Evolutionary conservation across 1,284 basidiomycete species (phyloP), one percentile per base, ranked within the genome.

Genomic region (Marasmius fiardii): DNA sequence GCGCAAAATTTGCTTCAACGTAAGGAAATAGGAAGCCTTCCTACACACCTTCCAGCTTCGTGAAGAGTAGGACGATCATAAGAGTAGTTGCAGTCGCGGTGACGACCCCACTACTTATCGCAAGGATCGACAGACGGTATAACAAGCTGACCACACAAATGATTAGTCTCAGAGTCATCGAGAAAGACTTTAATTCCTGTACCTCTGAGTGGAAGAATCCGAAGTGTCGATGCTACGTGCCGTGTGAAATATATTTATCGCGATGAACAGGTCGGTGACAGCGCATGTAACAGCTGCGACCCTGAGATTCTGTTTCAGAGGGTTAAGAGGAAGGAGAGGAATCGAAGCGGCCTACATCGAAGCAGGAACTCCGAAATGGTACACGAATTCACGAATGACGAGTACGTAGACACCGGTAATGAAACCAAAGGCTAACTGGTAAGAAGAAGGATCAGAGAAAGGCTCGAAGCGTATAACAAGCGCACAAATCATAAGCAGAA

Each of bases 181-280:
- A 31, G 28, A 4, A 31, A 10, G 10, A 10, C 5, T 31, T 10
- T 31, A 31, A 31, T 31, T 26, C 12, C 16, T 23, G 21, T n/a
- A 58, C 56, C 26, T 58, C 33, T 54, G 41, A 3, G 52, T 54
- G 10, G 41, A 44, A 5, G 49, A 21, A 43, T 47, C 48, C 6
- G 43, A 26, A 14, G 53, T 54, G 4, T 45, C n/a, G 1, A 58
- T 54, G 21, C 23, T 16, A 11, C 52, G 33, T 16, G 54, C 41
- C 12, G 31, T 51, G 20, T 44, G 41, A 47, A 52, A 37, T 41
- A 51, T 51, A 20, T 33, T 41, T 7, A 34, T 14, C 5, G 56
- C 53, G 24, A 54, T 58, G 10, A 58, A 28, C n/a, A 58, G 23
- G 37, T 58, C 56, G 5, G 56, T 53, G 3, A 43, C 49, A 12